These are phyloP conservation scores for Nephromyces sp. DNA, from an alignment of 169 alveolate species.

Conservation along the genomic window DNA sequence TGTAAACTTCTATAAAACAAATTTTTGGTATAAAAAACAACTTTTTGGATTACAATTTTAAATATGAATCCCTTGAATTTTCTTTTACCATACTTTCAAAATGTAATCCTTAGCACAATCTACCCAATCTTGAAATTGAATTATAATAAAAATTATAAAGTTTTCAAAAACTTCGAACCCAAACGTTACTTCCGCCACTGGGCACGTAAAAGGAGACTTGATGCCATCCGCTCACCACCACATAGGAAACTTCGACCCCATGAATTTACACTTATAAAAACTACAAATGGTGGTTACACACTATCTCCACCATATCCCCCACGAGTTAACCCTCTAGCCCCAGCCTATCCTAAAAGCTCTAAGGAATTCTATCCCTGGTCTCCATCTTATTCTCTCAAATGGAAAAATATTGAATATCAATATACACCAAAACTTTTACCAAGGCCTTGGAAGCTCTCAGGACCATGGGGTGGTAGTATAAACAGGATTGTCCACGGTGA, in stretches of 20 bases:
- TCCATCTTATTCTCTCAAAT: neutral
- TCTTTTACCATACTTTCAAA: too few relatives aligned
- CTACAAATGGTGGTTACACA: constrained; percentile 1
- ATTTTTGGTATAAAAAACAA: too few relatives aligned
- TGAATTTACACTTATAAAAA: neutral
- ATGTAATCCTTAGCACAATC: too few relatives aligned
- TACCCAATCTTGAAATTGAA: too few relatives aligned
- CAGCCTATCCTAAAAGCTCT: constrained; percentile 9
- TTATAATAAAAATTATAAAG: too few relatives aligned
- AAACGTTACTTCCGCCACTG: too few relatives aligned
- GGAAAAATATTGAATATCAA: constrained; percentile 17
- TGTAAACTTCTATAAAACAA: too few relatives aligned
- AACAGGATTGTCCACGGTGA: constrained; percentile 3
- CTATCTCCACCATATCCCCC: constrained; percentile 21
- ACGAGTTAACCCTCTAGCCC: neutral
- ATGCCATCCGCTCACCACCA: neutral
- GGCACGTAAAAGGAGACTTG: neutral
- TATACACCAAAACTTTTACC: constrained; percentile 1
- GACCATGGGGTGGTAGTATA: constrained; percentile 16
- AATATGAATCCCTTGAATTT: too few relatives aligned
- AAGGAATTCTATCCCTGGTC: neutral
- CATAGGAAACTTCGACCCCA: neutral
- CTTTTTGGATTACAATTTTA: too few relatives aligned
- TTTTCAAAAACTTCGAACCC: too few relatives aligned
- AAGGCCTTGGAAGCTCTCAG: neutral